Evolutionary conservation across 768 basidiomycete species (phyloP).

Genomic region (Tulasnella sp.): DNA sequence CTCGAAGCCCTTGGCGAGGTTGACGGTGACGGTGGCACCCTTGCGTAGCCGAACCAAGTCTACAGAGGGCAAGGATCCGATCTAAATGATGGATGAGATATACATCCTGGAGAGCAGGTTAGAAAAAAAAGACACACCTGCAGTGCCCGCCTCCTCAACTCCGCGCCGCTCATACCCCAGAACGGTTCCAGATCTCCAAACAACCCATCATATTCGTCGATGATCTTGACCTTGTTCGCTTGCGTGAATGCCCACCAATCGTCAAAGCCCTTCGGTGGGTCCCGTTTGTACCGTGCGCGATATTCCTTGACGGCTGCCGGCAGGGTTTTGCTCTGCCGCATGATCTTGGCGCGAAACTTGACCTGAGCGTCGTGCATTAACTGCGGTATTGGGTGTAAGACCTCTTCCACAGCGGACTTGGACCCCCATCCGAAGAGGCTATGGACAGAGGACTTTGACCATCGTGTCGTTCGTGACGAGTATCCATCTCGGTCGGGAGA

Average conservation of each 20-base stretch:
- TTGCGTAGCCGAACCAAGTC: conserved; percentile 71
- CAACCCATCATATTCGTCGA: conserved; percentile 54
- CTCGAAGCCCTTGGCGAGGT: conserved; percentile 47
- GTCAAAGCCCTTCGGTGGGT: conserved; percentile 87
- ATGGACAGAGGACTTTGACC: neutral
- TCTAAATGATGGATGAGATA: conserved; percentile 32
- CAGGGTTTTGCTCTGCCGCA: conserved; percentile 70
- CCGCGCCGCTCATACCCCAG: conserved; percentile 60
- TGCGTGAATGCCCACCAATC: conserved; percentile 54
- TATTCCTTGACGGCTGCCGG: conserved; percentile 75
- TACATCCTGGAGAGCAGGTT: neutral
- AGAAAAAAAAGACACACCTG: conserved; percentile 36
- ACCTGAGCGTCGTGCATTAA: conserved; percentile 77
- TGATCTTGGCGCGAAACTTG: conserved; percentile 55
- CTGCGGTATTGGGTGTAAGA: conserved; percentile 65
- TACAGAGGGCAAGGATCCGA: conserved; percentile 69
- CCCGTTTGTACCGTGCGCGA: conserved; percentile 56
- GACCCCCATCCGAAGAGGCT: neutral
- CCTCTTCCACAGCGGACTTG: neutral
- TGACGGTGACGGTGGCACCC: conserved; percentile 50
- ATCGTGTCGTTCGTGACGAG: neutral
- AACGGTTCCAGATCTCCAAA: conserved; percentile 74
- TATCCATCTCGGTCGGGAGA: conserved; percentile 19
- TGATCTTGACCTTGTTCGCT: conserved; percentile 14
- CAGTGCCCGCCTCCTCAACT: conserved; percentile 51